These are phyloP conservation scores for Chalciporus sp. DNA, from an alignment of 1,284 basidiomycete species.

Conservation along the genomic window DNA sequence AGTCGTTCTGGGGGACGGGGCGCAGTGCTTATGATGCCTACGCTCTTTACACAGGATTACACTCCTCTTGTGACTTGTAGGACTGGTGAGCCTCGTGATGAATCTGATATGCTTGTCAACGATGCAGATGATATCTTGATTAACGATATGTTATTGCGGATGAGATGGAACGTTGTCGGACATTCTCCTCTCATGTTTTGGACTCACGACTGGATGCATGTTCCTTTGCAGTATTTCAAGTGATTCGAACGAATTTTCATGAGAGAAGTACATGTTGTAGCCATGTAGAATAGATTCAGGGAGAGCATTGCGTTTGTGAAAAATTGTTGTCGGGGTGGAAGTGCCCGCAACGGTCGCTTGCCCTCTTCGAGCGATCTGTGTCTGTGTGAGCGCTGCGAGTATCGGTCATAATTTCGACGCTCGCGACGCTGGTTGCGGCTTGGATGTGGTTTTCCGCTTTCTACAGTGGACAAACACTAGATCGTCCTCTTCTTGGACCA, in stretches of 20 bases:
- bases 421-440: conserved; percentile 23
- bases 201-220: neutral
- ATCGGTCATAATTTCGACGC: conserved; percentile 18
- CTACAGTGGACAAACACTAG: conserved; percentile 18
- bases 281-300: conserved; percentile 11
- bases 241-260: neutral
- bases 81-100: conserved; percentile 2
- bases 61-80: neutral
- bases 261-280: neutral
- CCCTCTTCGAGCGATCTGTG: conserved; percentile 16
- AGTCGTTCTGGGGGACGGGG: neutral
- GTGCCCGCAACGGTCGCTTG: conserved; percentile 27
- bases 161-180: neutral
- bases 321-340: conserved; percentile 28
- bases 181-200: neutral
- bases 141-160: conserved; percentile 4
- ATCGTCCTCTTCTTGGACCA: conserved; percentile 33
- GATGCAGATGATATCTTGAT: conserved; percentile 15
- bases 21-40: neutral
- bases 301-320: conserved; percentile 19
- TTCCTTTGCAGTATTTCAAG: neutral
- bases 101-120: neutral
- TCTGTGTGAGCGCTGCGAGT: conserved; percentile 24
- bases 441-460: conserved; percentile 19
- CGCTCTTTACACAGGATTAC: neutral